phyloP scores from a whole-genome alignment of 768 basidiomycete genomes.

The Lentinula detonsa region DNA sequence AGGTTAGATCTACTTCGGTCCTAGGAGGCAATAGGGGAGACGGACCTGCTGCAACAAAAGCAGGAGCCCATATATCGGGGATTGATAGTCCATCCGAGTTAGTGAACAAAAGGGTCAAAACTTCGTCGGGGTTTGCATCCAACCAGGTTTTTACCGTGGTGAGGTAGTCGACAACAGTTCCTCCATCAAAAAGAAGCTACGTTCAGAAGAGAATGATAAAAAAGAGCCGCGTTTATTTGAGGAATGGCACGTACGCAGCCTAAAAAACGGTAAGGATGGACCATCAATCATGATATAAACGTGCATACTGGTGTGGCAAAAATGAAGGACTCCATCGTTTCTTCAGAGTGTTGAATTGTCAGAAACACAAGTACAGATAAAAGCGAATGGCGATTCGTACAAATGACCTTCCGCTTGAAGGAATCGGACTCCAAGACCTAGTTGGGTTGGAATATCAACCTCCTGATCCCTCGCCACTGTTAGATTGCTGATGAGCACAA shows the following conservation, averaged over 20 bases:
- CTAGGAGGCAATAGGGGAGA: neutral
- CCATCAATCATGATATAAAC: neutral
- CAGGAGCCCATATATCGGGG: conserved; percentile 24
- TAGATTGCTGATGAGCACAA: neutral
- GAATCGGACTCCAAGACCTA: conserved; percentile 47
- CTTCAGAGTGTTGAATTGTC: conserved; percentile 10
- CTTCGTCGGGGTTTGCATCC: conserved; percentile 38
- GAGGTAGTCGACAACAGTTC: conserved; percentile 28
- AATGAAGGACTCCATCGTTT: conserved; percentile 43
- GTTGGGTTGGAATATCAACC: conserved; percentile 42
- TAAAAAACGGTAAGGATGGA: conserved; percentile 9
- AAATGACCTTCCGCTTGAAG: conserved; percentile 54
- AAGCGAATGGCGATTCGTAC: conserved; percentile 16
- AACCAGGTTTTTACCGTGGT: conserved; percentile 30
- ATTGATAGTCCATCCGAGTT: conserved; percentile 35
- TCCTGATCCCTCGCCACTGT: conserved; percentile 40
- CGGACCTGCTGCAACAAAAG: conserved; percentile 28
- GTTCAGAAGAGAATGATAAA: conserved; percentile 6
- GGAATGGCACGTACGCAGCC: conserved; percentile 26
- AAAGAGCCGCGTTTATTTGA: neutral
- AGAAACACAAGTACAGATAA: neutral
- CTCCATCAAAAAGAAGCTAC: conserved; percentile 44
- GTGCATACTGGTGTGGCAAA: conserved; percentile 61
- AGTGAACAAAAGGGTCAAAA: conserved; percentile 41
- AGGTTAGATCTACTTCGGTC: neutral